Conservation (phyloP, 345 rosid species). For the Jatropha curcas region DNA sequence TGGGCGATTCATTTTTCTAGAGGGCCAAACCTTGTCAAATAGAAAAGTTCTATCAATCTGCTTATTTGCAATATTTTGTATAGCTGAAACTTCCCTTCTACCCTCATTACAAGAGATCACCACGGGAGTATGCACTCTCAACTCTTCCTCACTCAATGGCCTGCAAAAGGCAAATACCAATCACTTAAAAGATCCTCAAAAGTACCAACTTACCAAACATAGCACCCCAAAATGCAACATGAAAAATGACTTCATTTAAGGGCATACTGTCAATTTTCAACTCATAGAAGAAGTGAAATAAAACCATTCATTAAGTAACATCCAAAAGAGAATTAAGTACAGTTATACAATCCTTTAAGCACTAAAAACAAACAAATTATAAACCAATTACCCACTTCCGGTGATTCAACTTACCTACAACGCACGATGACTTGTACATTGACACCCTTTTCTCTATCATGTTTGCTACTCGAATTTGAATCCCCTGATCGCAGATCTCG, state of each 20-base stretch:
- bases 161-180: slow-evolving; percentile 37
- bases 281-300: neutral
- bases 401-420: slow-evolving; percentile 64
- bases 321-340: neutral
- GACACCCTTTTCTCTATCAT: slow-evolving; percentile 93
- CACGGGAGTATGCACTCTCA: slow-evolving; percentile 69
- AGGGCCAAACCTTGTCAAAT: slow-evolving; percentile 74
- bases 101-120: slow-evolving; percentile 85
- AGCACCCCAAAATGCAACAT: neutral
- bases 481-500: slow-evolving; percentile 91
- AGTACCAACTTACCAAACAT: neutral
- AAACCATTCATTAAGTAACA: neutral
- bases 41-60: slow-evolving; percentile 94
- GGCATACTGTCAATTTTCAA: neutral
- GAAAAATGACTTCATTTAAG: neutral
- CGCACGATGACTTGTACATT: slow-evolving; percentile 96
- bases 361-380: too few species aligned
- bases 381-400: neutral
- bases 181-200: neutral
- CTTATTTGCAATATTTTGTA: slow-evolving; percentile 90
- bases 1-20: neutral
- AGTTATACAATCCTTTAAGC: neutral
- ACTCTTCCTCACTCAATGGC: slow-evolving; percentile 91
- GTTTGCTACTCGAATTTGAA: slow-evolving; percentile 55
- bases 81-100: slow-evolving; percentile 83